A percentile compares a stretch with the other conserved stretches of the same genome.
phyloP scores from a whole-genome alignment of 1,284 basidiomycete species.

The Ustilago trichophora region DNA sequence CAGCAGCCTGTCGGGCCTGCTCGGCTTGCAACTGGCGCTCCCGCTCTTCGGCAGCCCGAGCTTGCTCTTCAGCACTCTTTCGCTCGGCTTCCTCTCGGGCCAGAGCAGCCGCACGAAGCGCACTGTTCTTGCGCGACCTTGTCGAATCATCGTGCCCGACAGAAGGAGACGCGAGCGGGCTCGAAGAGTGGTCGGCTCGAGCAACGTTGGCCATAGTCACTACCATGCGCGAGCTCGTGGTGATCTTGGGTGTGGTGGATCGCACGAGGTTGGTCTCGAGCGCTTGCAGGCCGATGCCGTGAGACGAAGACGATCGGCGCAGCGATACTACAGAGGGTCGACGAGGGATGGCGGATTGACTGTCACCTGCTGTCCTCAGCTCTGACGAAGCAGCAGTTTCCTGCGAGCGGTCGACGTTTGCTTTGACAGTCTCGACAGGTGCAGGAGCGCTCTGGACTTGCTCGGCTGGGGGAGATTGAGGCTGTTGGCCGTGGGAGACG shows the following conservation, averaged over 20 bases:
- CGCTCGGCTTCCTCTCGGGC: constrained; percentile 44
- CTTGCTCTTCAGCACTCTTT: constrained; percentile 26
- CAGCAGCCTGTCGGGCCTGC: constrained; percentile 22
- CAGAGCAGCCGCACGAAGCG: constrained; percentile 39
- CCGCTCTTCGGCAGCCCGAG: constrained; percentile 23
- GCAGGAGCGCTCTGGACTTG: neutral
- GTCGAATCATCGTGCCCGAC: constrained; percentile 15
- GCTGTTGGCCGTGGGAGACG: neutral
- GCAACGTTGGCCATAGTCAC: constrained; percentile 28
- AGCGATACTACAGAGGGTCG: constrained; percentile 15
- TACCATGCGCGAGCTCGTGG: neutral
- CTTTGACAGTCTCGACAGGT: neutral
- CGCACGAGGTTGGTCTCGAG: constrained; percentile 38
- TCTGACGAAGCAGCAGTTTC: neutral
- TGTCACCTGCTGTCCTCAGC: neutral
- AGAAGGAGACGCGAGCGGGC: constrained; percentile 17
- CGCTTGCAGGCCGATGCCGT: constrained; percentile 46
- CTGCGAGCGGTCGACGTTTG: constrained; percentile 1
- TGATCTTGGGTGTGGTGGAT: constrained; percentile 39
- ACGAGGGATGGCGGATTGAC: neutral
- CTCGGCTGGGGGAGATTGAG: neutral
- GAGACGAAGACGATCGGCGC: constrained; percentile 35
- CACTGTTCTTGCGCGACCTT: constrained; percentile 43
- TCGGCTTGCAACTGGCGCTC: constrained; percentile 20
- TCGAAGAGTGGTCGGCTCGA: constrained; percentile 19